Conservation (phyloP, 495 filamentous ascomycete genomes). For the Hypoxylon fuscum region DNA sequence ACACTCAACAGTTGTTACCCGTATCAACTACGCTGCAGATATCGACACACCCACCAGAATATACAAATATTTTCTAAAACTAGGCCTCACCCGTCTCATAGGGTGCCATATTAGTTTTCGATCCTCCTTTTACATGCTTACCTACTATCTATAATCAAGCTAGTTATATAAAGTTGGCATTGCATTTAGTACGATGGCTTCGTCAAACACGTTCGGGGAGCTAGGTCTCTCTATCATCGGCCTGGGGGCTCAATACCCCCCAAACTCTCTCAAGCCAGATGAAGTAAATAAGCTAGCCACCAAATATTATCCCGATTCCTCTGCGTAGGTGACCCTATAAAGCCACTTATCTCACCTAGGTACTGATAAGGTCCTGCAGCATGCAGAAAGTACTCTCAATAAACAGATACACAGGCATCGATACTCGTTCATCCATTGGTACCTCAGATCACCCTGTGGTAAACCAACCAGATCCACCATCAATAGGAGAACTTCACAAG, state of each 20-base stretch:
- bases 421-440: conserved; percentile 67
- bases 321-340: conserved; percentile 51
- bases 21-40: background rate
- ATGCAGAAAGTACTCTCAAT: conserved; percentile 68
- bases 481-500: conserved; percentile 63
- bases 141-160: too few relatives aligned
- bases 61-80: too few relatives aligned
- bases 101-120: too few relatives aligned
- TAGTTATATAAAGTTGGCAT: too few relatives aligned
- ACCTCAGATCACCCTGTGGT: conserved; percentile 63
- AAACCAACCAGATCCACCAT: conserved; percentile 62
- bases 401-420: conserved; percentile 71
- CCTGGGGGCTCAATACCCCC: conserved; percentile 60
- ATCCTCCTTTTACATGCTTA: too few relatives aligned
- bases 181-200: conserved; percentile 33
- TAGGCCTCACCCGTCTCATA: too few relatives aligned
- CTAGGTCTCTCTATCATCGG: conserved; percentile 62
- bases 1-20: too few relatives aligned
- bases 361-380: conserved; percentile 39
- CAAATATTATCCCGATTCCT: conserved; percentile 59
- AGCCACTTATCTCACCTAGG: background rate
- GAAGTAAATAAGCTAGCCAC: conserved; percentile 53
- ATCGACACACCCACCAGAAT: too few relatives aligned
- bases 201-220: conserved; percentile 42
- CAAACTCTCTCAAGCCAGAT: conserved; percentile 51